phyloP scores from a whole-genome alignment of 805 yeast species.

The Kurtzmaniella fragi region DNA sequence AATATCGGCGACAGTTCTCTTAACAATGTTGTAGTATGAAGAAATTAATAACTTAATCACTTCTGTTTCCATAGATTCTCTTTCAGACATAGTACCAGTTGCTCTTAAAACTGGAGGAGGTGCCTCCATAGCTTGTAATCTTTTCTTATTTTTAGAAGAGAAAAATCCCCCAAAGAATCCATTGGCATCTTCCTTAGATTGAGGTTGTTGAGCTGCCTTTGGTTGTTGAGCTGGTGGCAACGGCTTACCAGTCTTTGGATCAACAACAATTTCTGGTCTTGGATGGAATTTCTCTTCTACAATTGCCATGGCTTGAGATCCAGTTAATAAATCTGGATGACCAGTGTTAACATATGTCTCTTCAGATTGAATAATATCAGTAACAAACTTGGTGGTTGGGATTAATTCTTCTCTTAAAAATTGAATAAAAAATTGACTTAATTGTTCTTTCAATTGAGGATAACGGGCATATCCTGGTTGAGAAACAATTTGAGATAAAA shows the following conservation, averaged over 20 bases:
- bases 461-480: conserved; percentile 83
- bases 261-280: conserved; percentile 68
- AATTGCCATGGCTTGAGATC: conserved; percentile 90
- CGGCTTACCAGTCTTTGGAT: conserved; percentile 88
- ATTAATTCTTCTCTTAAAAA: conserved; percentile 71
- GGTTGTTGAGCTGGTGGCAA: conserved; percentile 41
- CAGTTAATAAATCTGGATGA: conserved; percentile 93
- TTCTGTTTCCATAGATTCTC: conserved; percentile 95
- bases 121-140: conserved; percentile 92
- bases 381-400: conserved; percentile 84
- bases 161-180: conserved; percentile 97
- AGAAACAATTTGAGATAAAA: conserved; percentile 74
- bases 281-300: conserved; percentile 85
- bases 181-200: conserved; percentile 41
- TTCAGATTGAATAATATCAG: conserved; percentile 79
- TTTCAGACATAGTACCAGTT: conserved; percentile 85
- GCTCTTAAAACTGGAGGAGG: conserved; percentile 96
- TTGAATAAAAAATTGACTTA: conserved; percentile 73
- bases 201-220: conserved; percentile 21
- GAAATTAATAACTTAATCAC: conserved; percentile 88
- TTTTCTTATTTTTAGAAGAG: conserved; percentile 86
- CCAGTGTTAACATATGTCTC: conserved; percentile 96
- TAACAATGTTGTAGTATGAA: conserved; percentile 88
- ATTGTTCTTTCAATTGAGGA: conserved; percentile 84
- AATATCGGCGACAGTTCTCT: conserved; percentile 87